Percentiles rank a stretch among this genome's conserved stretches.
phyloP scores from a whole-genome alignment of 169 alveolate species.

The Plasmodium falciparum region DNA sequence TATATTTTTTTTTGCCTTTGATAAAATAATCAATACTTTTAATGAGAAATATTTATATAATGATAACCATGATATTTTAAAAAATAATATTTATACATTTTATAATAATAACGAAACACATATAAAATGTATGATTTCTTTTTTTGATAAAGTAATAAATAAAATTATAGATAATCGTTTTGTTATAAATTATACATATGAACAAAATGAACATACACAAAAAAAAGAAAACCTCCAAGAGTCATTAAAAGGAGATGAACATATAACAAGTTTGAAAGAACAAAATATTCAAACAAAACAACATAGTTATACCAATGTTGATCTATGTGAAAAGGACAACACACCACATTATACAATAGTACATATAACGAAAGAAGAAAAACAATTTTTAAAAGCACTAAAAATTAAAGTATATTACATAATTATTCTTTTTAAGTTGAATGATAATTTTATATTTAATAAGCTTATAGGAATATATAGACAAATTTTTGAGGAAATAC shows the following conservation, averaged over 20 bases:
- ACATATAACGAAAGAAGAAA: constrained; percentile 34
- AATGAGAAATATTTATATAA: constrained; percentile 44
- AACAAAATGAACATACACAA: background rate
- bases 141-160: constrained; percentile 57
- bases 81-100: constrained; percentile 47
- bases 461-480: constrained; percentile 60
- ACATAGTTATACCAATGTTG: background rate
- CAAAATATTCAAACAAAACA: background rate
- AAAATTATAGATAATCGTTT: constrained; percentile 53
- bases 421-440: constrained; percentile 53
- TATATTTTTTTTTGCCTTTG: constrained; percentile 55
- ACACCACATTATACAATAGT: background rate
- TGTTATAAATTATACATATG: constrained; percentile 8
- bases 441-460: constrained; percentile 72
- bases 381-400: constrained; percentile 50
- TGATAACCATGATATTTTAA: constrained; percentile 11
- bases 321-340: background rate
- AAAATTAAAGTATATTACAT: constrained; percentile 56
- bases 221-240: background rate
- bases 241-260: background rate
- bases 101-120: constrained; percentile 47
- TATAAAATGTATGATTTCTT: constrained; percentile 67
- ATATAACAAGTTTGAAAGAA: too few relatives aligned
- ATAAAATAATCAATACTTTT: constrained; percentile 34
- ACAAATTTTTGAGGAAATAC: constrained; percentile 68